phyloP scores from a whole-genome alignment of 1,139 yeast genomes.

The Keqinozyma sinolaborantium region DNA sequence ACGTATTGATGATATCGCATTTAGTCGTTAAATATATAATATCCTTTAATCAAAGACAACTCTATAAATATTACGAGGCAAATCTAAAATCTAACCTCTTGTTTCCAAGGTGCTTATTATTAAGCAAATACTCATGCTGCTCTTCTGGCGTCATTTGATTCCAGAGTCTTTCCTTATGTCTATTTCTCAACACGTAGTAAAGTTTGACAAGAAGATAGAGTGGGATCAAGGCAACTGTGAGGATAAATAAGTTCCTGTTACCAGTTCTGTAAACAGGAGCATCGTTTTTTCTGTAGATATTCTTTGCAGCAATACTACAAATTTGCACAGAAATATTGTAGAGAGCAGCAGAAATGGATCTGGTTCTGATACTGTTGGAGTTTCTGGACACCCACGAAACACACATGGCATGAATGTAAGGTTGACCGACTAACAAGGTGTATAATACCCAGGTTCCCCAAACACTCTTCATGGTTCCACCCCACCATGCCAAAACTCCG shows the following conservation, averaged over 20 bases:
- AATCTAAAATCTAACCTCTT: conserved; percentile 52
- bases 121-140: conserved; percentile 36
- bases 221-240: conserved; percentile 15
- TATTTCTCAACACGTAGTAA: conserved; percentile 49
- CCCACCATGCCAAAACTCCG: conserved; percentile 47
- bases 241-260: conserved; percentile 25
- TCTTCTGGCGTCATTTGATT: conserved; percentile 43
- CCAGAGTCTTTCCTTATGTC: conserved; percentile 45
- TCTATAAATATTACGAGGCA: conserved; percentile 7
- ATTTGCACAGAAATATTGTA: conserved; percentile 62
- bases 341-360: conserved; percentile 60
- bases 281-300: conserved; percentile 55
- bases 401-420: conserved; percentile 50
- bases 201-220: conserved; percentile 19
- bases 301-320: conserved; percentile 48
- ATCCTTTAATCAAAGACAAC: no score
- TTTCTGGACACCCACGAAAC: conserved; percentile 62
- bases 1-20: conserved; percentile 93
- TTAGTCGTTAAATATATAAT: conserved; percentile 24
- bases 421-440: conserved; percentile 46
- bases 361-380: conserved; percentile 53
- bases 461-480: conserved; percentile 38
- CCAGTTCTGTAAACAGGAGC: conserved; percentile 58
- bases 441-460: conserved; percentile 55
- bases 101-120: conserved; percentile 50